Evolutionary conservation across 192 early-diverging fungal genomes (phyloP).

Genomic region (Linnemannia schmuckeri): DNA sequence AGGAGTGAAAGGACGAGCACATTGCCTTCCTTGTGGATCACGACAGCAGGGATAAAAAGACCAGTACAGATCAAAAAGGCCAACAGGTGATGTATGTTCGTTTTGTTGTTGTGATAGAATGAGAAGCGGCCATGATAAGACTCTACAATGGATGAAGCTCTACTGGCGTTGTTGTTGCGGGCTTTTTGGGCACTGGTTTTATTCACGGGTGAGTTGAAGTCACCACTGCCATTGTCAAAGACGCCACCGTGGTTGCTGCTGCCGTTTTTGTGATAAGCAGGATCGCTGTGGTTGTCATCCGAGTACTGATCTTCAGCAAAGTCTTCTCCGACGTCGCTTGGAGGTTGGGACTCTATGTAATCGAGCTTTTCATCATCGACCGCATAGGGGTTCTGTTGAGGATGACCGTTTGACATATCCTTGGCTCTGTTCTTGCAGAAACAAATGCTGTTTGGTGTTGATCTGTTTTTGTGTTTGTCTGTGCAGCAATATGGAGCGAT

Average conservation of each 20-base stretch:
- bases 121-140: constrained; percentile 18
- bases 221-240: not conserved
- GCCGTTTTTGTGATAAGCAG: not conserved
- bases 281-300: not conserved
- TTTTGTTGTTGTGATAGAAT: constrained; percentile 14
- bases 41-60: constrained; percentile 26
- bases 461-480: not conserved
- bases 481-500: not conserved
- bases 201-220: not conserved
- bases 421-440: not conserved
- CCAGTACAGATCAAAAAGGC: constrained; percentile 19
- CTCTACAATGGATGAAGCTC: not conserved
- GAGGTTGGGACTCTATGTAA: constrained; percentile 30
- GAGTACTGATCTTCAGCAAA: not conserved
- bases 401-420: not conserved
- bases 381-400: not conserved
- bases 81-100: not conserved
- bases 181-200: not conserved
- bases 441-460: not conserved
- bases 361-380: constrained; percentile 36
- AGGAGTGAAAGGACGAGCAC: constrained; percentile 20
- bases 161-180: not conserved
- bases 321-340: constrained; percentile 24
- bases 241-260: not conserved
- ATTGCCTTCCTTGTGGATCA: constrained; percentile 21